These are phyloP conservation scores for Tylopilus sp. DNA, from an alignment of 1,284 basidiomycete genomes.

Conservation along the genomic window DNA sequence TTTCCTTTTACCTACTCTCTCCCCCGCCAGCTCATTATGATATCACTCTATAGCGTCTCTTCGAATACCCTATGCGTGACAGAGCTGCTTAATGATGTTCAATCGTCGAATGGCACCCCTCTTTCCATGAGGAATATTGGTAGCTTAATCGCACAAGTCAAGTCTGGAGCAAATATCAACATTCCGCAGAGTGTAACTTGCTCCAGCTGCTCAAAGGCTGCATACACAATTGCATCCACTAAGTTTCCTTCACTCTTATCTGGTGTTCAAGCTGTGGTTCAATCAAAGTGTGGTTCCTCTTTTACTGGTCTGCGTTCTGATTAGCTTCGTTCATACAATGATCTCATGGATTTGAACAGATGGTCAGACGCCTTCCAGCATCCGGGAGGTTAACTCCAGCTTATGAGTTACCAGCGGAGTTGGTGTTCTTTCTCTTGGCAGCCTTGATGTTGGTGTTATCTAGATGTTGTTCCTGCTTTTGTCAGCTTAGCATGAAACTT, in stretches of 20 bases:
- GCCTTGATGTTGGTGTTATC: too few species aligned
- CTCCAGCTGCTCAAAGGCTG: conserved; percentile 59
- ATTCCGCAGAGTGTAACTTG: conserved; percentile 53
- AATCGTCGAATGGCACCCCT: conserved; percentile 42
- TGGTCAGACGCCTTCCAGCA: conserved; percentile 49
- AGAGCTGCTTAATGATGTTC: conserved; percentile 58
- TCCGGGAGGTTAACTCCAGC: conserved; percentile 45
- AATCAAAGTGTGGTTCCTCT: conserved; percentile 52
- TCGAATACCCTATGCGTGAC: conserved; percentile 62
- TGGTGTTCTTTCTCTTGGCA: conserved; percentile 29
- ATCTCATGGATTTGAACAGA: conserved; percentile 41
- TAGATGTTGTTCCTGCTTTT: conserved; percentile 48
- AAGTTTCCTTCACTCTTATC: conserved; percentile 43
- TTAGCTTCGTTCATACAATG: not conserved
- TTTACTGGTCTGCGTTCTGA: conserved; percentile 52
- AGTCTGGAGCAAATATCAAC: conserved; percentile 15
- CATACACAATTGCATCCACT: conserved; percentile 48
- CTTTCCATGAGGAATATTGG: conserved; percentile 30
- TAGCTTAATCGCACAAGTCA: conserved; percentile 21
- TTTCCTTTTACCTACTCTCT: not conserved
- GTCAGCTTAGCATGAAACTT: conserved; percentile 41
- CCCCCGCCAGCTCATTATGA: conserved; percentile 3
- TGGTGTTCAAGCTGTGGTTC: conserved; percentile 16
- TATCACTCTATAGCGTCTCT: conserved; percentile 44
- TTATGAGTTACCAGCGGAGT: conserved; percentile 36